phyloP scores from a whole-genome alignment of 2,329 filamentous ascomycete species.

The Microascus cirrosus region DNA sequence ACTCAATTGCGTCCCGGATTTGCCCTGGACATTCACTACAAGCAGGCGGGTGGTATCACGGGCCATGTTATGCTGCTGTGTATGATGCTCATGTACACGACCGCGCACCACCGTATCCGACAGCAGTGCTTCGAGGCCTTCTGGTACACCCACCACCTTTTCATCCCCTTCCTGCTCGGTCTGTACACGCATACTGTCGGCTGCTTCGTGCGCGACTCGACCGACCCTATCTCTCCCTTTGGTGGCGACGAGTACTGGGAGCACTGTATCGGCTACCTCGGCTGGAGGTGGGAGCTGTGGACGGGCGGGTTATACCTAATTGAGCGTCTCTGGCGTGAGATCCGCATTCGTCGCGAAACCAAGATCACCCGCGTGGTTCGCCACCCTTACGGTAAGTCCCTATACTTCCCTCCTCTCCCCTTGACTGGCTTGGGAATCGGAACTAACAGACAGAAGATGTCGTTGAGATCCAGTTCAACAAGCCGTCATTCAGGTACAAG shows the following conservation, averaged over 20 bases:
- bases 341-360: constrained; percentile 72
- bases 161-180: constrained; percentile 85
- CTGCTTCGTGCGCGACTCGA: constrained; percentile 86
- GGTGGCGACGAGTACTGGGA: constrained; percentile 73
- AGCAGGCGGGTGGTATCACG: constrained; percentile 79
- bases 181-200: constrained; percentile 94
- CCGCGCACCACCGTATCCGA: constrained; percentile 82
- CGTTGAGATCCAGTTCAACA: constrained; percentile 93
- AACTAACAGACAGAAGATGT: constrained; percentile 49
- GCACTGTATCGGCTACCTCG: constrained; percentile 90
- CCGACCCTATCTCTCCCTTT: constrained; percentile 67
- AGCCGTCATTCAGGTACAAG: constrained; percentile 96
- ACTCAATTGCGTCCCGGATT: constrained; percentile 68
- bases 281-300: constrained; percentile 93
- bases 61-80: constrained; percentile 98
- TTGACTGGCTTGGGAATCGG: not conserved
- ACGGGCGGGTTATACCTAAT: constrained; percentile 75
- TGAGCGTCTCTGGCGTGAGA: constrained; percentile 85
- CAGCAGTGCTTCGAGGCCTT: constrained; percentile 98
- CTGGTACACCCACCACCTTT: constrained; percentile 99
- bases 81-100: constrained; percentile 98
- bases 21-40: constrained; percentile 86
- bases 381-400: constrained; percentile 76
- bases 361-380: constrained; percentile 89
- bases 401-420: not conserved